Conservation (phyloP, 2,329 filamentous ascomycete species). For the Sporothrix dimorphospora region DNA sequence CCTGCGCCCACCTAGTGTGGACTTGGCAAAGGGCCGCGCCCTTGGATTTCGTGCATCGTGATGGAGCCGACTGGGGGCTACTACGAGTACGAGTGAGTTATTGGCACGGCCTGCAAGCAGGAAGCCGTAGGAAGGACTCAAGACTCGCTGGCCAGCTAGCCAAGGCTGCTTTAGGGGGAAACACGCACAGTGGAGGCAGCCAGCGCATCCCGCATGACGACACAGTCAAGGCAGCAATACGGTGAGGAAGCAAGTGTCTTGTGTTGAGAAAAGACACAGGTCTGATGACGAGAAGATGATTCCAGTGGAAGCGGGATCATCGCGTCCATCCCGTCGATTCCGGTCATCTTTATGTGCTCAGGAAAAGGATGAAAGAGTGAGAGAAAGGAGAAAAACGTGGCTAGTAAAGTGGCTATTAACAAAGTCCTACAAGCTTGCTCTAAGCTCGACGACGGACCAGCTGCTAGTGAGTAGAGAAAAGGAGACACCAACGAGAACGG, state of each 20-base stretch:
- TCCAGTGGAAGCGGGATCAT: not conserved
- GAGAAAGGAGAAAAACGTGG: slow-evolving; percentile 17
- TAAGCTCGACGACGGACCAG: slow-evolving; percentile 6
- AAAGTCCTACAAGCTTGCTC: not conserved
- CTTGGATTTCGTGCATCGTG: not conserved
- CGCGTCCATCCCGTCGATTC: not conserved
- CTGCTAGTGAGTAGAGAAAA: not conserved
- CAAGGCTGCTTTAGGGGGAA: slow-evolving; percentile 7
- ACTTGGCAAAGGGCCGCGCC: not conserved
- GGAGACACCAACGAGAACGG: not conserved
- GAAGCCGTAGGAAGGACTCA: not conserved
- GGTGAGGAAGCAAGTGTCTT: too few relatives aligned
- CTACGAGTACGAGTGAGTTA: not conserved
- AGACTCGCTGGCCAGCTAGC: not conserved
- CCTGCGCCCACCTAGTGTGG: not conserved
- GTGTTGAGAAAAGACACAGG: too few relatives aligned
- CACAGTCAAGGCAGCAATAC: not conserved
- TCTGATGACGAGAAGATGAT: not conserved
- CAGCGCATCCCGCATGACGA: slow-evolving; percentile 20
- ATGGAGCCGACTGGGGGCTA: slow-evolving; percentile 2
- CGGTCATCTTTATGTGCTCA: not conserved
- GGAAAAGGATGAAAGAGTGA: too few relatives aligned
- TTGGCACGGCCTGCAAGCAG: not conserved
- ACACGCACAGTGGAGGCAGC: not conserved
- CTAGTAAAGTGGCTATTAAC: slow-evolving; percentile 3